Evolutionary conservation across 352 stramenopile genomes (phyloP), one percentile per base, ranked within the genome.

Genomic region (Poterioochromonas sp.): DNA sequence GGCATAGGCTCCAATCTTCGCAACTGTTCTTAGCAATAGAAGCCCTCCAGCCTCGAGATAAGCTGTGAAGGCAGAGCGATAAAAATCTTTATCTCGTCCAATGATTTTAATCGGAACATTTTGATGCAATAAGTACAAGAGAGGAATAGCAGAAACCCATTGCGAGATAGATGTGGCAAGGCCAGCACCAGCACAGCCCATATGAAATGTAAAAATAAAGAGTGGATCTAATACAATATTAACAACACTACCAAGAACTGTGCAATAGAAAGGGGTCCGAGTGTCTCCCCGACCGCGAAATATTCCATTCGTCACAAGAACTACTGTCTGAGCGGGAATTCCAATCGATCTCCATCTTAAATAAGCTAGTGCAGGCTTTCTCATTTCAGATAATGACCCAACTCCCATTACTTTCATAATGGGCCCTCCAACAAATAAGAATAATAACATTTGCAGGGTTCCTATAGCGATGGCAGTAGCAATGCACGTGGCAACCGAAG

Each of bases 1-100:
- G 20, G 62, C 32, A 71, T 71, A 71, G 26, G 62, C 62, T 35
- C 12, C n/a, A 22, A 71, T 29, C 41, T 71, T 71, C 15, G 62
- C 62, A 5, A 71, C 39, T 8, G 62, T 71, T 41, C 62, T 12
- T 86, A 37, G 85, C 84, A 76, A n/a, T 62, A 62, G 12, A 8
- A 80, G 37, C 22, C 43, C 41, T 85, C 87, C 76, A 86, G 85
- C 12, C 79, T 71, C 15, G 84, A 82, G 12, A 82, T 87, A 80
- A 91, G 90, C 53, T 91, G 90, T 62, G 89, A 90, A 0, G 90
- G 78, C 15, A 86, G 85, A 81, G 90, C 86, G 26, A 91, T 78
- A 76, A 87, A 81, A 22, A 80, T 83, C 5, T 44, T 29, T 26
- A 44, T 43, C 62, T 32, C 39, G 8, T 8, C 32, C 32, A 43